phyloP scores from a whole-genome alignment of 2,329 filamentous ascomycete genomes.

The Fusarium transvaalense region DNA sequence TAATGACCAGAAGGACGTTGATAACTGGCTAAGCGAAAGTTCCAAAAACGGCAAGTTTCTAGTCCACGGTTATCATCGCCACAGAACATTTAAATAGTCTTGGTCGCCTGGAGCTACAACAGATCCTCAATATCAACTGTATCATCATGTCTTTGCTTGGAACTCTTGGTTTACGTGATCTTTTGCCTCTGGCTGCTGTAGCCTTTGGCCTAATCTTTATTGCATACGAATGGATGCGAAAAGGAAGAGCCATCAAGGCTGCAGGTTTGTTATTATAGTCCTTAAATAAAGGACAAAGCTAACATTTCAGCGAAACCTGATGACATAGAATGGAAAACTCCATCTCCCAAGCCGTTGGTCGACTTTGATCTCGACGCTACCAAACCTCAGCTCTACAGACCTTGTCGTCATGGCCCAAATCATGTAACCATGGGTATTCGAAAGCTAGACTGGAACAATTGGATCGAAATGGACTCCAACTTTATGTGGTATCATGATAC shows the following conservation, averaged over 20 bases:
- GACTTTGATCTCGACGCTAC: conserved; percentile 31
- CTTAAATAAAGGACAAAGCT: accelerated
- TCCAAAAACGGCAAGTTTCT: conserved; percentile 12
- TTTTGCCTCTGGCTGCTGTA: background rate
- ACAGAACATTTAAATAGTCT: background rate
- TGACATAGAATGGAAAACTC: conserved; percentile 11
- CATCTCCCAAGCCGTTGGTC: background rate
- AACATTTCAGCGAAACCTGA: background rate
- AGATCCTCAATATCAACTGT: too few species aligned
- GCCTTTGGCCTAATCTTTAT: background rate
- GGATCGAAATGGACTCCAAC: conserved; percentile 43
- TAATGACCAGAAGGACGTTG: background rate
- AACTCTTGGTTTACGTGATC: background rate
- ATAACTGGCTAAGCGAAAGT: background rate
- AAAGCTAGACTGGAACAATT: conserved; percentile 36
- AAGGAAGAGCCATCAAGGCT: background rate
- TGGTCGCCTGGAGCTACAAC: background rate
- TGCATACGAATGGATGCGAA: background rate
- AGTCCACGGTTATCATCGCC: conserved; percentile 3
- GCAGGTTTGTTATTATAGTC: background rate
- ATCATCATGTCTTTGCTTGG: conserved; percentile 1
- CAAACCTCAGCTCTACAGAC: conserved; percentile 31
- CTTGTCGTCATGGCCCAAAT: conserved; percentile 33
- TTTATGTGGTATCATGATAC: conserved; percentile 32
- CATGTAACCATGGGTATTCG: conserved; percentile 40